Conservation (phyloP, 257 asterid species). For the Perilla frutescens region DNA sequence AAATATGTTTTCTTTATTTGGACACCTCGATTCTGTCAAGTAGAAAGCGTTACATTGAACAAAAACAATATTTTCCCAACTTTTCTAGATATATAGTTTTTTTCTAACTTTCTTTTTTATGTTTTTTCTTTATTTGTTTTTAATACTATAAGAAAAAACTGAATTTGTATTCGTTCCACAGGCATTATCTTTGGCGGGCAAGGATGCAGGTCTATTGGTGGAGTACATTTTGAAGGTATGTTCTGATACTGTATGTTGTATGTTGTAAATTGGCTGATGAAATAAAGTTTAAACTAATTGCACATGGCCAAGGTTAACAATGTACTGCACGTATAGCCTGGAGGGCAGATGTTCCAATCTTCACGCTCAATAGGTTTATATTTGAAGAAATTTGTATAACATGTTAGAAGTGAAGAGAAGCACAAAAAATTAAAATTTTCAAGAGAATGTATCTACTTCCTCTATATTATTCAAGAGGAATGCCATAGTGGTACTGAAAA, state of each 20-base stretch:
- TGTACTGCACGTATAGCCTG: not conserved
- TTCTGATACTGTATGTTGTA: slow-evolving; percentile 20
- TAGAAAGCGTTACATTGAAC: not conserved
- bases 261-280: too few species aligned
- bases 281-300: not conserved
- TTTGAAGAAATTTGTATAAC: too few species aligned
- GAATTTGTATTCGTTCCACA: slow-evolving; percentile 37
- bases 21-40: not conserved
- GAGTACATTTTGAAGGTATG: slow-evolving; percentile 90
- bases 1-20: not conserved
- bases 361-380: too few species aligned
- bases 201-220: slow-evolving; percentile 78
- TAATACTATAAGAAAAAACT: not conserved
- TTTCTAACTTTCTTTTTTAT: not conserved
- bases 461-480: not conserved
- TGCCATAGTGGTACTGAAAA: too few species aligned
- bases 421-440: too few species aligned
- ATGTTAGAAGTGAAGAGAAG: too few species aligned
- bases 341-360: too few species aligned
- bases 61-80: not conserved
- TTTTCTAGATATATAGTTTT: not conserved
- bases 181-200: slow-evolving; percentile 93
- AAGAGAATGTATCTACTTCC: too few species aligned
- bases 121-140: not conserved
- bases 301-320: not conserved